phyloP scores from a whole-genome alignment of 768 basidiomycete species.

The Termitomyces sp. region DNA sequence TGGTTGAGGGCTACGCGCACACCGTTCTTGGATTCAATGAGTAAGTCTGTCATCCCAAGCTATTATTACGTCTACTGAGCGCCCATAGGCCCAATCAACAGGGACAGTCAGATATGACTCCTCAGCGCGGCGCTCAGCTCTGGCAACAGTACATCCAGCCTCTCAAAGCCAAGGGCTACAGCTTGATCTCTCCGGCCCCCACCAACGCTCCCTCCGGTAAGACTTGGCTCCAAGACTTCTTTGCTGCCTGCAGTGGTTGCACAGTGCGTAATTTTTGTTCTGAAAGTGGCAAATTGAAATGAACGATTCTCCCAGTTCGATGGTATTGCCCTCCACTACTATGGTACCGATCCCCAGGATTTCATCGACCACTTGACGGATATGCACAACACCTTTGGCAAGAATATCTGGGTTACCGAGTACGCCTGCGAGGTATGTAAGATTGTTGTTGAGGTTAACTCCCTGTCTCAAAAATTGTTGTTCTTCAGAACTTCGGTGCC shows the following conservation, averaged over 20 bases:
- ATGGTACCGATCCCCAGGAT: conserved; percentile 45
- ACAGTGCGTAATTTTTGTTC: conserved; percentile 35
- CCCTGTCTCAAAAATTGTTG: not conserved
- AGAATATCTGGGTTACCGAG: conserved; percentile 62
- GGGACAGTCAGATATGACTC: conserved; percentile 58
- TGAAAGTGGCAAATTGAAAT: not conserved
- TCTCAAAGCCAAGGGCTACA: conserved; percentile 52
- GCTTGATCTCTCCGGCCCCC: conserved; percentile 61
- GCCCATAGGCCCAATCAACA: conserved; percentile 60
- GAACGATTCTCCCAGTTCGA: conserved; percentile 40
- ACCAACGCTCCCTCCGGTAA: conserved; percentile 59
- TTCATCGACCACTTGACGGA: conserved; percentile 50
- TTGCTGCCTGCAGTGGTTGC: conserved; percentile 49
- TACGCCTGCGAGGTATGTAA: conserved; percentile 58
- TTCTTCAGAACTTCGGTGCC: conserved; percentile 50
- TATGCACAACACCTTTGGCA: conserved; percentile 41
- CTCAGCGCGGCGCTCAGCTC: conserved; percentile 43
- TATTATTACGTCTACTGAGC: not conserved
- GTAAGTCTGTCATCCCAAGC: conserved; percentile 35
- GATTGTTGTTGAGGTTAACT: not conserved
- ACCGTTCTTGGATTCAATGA: conserved; percentile 68
- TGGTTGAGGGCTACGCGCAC: conserved; percentile 49
- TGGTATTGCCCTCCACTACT: conserved; percentile 63
- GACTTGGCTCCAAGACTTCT: conserved; percentile 63
- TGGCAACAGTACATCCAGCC: conserved; percentile 66